Evolutionary conservation across 2,329 filamentous ascomycete genomes (phyloP).

Genomic region (Trematosphaeria pertusa): DNA sequence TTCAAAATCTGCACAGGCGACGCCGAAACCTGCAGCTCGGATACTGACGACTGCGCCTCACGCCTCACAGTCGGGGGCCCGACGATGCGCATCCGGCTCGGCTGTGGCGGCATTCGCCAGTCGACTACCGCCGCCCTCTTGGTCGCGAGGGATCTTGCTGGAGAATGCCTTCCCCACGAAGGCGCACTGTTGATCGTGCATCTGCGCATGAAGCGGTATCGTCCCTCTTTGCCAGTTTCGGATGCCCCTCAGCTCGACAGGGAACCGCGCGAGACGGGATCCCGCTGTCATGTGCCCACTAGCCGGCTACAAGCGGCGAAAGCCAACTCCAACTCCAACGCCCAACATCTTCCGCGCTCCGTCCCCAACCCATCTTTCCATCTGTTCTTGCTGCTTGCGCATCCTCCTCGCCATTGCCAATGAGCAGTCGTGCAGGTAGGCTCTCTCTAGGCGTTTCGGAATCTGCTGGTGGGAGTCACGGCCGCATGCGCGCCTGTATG

Average conservation of each 20-base stretch:
- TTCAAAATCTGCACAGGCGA: conserved; percentile 40
- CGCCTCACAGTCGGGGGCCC: conserved; percentile 5
- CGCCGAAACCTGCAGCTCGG: conserved; percentile 28
- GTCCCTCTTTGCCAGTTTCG: conserved; percentile 18
- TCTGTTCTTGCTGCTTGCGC: conserved; percentile 15
- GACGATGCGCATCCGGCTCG: conserved; percentile 22
- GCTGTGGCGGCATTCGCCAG: conserved; percentile 37
- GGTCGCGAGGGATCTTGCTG: conserved; percentile 7
- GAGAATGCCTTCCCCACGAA: conserved; percentile 15
- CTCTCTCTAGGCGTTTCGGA: conserved; percentile 37
- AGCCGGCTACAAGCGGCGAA: conserved; percentile 17
- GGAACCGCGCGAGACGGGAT: conserved; percentile 24
- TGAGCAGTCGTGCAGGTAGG: conserved; percentile 24
- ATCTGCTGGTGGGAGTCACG: conserved; percentile 29
- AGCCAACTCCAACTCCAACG: conserved; percentile 28
- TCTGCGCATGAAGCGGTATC: conserved; percentile 29
- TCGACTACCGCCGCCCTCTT: conserved; percentile 10
- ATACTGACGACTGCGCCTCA: conserved; percentile 39
- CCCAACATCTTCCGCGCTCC: not conserved
- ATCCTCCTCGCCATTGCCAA: conserved; percentile 28
- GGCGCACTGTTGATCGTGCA: conserved; percentile 20
- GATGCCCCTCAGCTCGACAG: conserved; percentile 41
- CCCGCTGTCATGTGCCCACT: conserved; percentile 16
- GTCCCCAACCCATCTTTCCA: conserved; percentile 16
- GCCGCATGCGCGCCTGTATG: conserved; percentile 17